Conservation (phyloP, 169 alveolate species). For the Plasmodium fragile region DNA sequence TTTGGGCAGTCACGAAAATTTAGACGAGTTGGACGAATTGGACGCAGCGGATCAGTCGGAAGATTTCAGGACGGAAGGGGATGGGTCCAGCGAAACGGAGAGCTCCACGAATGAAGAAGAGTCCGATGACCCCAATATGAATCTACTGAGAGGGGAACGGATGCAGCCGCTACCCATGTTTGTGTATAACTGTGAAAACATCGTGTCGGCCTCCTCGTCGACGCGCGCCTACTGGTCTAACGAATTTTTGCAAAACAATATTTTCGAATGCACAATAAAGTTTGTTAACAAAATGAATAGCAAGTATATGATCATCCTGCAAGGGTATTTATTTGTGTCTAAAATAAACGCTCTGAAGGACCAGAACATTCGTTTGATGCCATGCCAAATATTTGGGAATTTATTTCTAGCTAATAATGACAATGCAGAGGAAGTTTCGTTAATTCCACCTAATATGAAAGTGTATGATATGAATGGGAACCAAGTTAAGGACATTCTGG, state of each 20-base stretch:
- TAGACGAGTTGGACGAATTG: not conserved
- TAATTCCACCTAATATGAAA: slow-evolving; percentile 73
- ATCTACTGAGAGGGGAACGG: slow-evolving; percentile 67
- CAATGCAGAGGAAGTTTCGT: slow-evolving; percentile 11
- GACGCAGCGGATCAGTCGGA: not conserved
- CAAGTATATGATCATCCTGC: slow-evolving; percentile 72
- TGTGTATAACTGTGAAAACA: slow-evolving; percentile 65
- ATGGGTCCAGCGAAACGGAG: not conserved
- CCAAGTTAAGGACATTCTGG: slow-evolving; percentile 56
- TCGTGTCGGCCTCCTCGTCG: slow-evolving; percentile 41
- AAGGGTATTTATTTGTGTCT: slow-evolving; percentile 74
- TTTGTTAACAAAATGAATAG: slow-evolving; percentile 65
- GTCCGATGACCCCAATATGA: slow-evolving; percentile 13
- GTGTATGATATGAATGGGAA: slow-evolving; percentile 63
- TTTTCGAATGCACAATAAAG: slow-evolving; percentile 70
- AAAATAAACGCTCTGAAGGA: slow-evolving; percentile 23
- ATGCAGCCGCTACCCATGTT: slow-evolving; percentile 65
- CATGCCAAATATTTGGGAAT: slow-evolving; percentile 72
- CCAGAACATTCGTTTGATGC: slow-evolving; percentile 46
- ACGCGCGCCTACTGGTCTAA: slow-evolving; percentile 74
- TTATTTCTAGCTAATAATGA: slow-evolving; percentile 68
- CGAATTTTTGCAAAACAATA: slow-evolving; percentile 21
- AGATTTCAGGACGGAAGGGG: not conserved
- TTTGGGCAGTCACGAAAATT: not conserved
- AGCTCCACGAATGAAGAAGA: not conserved